phyloP scores from a whole-genome alignment of 2,329 filamentous ascomycete genomes.

The Fusarium odoratissimum region DNA sequence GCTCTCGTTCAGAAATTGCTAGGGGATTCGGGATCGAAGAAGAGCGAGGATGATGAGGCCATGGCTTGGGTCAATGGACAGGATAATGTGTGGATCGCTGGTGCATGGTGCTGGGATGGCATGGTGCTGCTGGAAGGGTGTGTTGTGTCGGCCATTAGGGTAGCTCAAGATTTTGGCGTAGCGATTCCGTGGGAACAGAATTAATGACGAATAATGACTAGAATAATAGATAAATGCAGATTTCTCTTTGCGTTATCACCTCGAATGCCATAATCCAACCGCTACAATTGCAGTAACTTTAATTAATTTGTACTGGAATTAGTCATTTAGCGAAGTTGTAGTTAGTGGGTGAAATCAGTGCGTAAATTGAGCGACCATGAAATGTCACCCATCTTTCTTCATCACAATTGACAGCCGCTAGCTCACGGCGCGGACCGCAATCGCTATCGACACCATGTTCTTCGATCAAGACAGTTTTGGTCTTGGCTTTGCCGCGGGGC shows the following conservation, averaged over 20 bases:
- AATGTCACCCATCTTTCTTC: neutral
- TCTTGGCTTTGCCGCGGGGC: conserved; percentile 46
- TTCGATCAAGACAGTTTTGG: conserved; percentile 39
- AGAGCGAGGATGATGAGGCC: neutral
- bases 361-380: neutral
- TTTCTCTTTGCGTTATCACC: neutral
- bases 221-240: neutral
- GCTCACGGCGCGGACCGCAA: neutral
- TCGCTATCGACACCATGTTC: neutral
- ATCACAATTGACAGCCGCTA: neutral
- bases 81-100: conserved; percentile 64
- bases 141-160: conserved; percentile 66
- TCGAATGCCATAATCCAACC: conserved; percentile 5
- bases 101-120: conserved; percentile 74
- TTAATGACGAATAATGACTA: conserved; percentile 9
- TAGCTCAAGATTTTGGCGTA: conserved; percentile 65
- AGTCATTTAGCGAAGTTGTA: conserved; percentile 6
- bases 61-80: conserved; percentile 65
- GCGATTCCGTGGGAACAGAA: conserved; percentile 51
- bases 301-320: neutral
- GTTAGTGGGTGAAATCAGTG: conserved; percentile 1
- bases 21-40: conserved; percentile 25
- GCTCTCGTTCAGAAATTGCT: conserved; percentile 61
- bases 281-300: neutral
- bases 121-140: conserved; percentile 73